Evolutionary conservation across 2,329 filamentous ascomycete species (phyloP).

Genomic region (Claviceps monticola): DNA sequence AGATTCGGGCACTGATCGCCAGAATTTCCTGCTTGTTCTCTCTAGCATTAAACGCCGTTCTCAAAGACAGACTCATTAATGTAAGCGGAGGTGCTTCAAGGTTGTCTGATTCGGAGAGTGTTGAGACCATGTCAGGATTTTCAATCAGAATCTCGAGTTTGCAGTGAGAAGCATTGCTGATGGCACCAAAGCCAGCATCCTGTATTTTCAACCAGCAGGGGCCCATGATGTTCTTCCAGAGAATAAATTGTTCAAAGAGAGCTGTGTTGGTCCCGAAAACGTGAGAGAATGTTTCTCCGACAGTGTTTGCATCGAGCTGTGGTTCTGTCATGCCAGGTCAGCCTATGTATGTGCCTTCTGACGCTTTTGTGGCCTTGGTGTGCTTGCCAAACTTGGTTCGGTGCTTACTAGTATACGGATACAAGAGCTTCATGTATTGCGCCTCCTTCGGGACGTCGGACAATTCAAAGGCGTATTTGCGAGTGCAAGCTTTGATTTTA

Average conservation of each 20-base stretch:
- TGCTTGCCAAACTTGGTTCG: too few species aligned
- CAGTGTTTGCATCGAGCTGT: constrained; percentile 52
- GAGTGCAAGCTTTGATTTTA: constrained; percentile 80
- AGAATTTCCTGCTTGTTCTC: constrained; percentile 96
- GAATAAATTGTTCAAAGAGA: constrained; percentile 92
- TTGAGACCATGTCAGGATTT: constrained; percentile 62
- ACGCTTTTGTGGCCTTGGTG: background rate
- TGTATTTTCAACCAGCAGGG: constrained; percentile 93
- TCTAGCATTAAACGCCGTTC: constrained; percentile 77
- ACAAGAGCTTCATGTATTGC: constrained; percentile 90
- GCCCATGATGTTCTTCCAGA: constrained; percentile 99
- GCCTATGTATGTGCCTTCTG: background rate
- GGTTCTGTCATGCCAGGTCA: constrained; percentile 35
- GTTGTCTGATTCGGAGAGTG: constrained; percentile 64
- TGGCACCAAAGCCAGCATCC: constrained; percentile 64
- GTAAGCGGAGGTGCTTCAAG: constrained; percentile 77
- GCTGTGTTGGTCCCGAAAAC: constrained; percentile 89
- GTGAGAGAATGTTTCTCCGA: constrained; percentile 82
- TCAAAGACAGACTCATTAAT: constrained; percentile 85
- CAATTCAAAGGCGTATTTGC: constrained; percentile 94
- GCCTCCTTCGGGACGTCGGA: constrained; percentile 74
- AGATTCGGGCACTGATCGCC: constrained; percentile 79
- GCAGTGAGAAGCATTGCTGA: constrained; percentile 93
- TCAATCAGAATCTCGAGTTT: constrained; percentile 80
- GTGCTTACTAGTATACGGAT: constrained; percentile 65